Evolutionary conservation across 371 early-diverging fungal genomes (phyloP).

Genomic region (Mucor mucedo): DNA sequence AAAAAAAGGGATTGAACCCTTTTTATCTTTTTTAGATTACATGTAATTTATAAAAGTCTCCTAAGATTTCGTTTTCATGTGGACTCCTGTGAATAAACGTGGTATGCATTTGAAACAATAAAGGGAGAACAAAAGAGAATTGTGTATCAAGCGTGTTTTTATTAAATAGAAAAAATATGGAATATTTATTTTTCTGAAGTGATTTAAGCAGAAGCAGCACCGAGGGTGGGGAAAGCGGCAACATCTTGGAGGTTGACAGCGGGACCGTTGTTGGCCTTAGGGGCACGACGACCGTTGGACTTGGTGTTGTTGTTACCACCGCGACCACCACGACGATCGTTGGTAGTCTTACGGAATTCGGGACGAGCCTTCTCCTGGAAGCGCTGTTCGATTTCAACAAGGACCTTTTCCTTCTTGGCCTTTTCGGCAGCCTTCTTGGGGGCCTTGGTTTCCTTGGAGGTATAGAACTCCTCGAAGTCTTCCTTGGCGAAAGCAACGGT

Average conservation of each 20-base stretch:
- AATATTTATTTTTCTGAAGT: background rate
- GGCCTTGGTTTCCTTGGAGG: conserved; percentile 63
- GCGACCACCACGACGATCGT: conserved; percentile 57
- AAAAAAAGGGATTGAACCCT: background rate
- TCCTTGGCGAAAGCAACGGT: conserved; percentile 71
- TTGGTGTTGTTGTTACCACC: conserved; percentile 38
- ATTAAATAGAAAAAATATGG: conserved; percentile 15
- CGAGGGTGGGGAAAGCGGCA: conserved; percentile 80
- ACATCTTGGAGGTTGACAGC: conserved; percentile 75
- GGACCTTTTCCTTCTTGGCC: conserved; percentile 61
- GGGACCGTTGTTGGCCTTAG: conserved; percentile 46
- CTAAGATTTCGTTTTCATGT: no score
- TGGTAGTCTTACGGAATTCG: conserved; percentile 68
- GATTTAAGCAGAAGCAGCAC: conserved; percentile 55
- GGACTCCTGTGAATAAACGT: no score
- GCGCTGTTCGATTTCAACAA: conserved; percentile 58
- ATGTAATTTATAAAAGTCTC: background rate
- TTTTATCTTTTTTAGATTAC: background rate
- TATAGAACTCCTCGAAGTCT: conserved; percentile 67
- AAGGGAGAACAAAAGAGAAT: background rate
- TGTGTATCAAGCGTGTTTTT: conserved; percentile 28
- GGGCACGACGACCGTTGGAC: conserved; percentile 43
- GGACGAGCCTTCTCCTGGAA: conserved; percentile 54
- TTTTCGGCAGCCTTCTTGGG: conserved; percentile 47
- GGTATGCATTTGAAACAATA: background rate